phyloP scores from a whole-genome alignment of 2,329 filamentous ascomycete genomes.

The Taxawa tesnikishii region DNA sequence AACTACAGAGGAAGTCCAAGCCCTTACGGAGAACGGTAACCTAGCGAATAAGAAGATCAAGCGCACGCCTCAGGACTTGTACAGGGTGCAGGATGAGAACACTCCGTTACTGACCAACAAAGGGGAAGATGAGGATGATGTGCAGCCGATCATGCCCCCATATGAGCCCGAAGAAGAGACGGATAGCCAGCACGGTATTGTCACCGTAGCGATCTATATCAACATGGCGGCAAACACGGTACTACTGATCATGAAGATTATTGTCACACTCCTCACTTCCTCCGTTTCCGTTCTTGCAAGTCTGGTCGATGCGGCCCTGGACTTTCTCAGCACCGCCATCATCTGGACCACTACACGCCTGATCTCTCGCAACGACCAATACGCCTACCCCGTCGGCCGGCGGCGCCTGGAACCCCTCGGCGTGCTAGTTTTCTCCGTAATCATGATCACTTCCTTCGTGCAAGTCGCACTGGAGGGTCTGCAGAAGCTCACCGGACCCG shows the following conservation, averaged over 20 bases:
- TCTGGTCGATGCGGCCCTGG: constrained; percentile 66
- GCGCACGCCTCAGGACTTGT: constrained; percentile 75
- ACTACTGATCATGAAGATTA: constrained; percentile 63
- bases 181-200: constrained; percentile 61
- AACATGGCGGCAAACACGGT: constrained; percentile 70
- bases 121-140: constrained; percentile 31
- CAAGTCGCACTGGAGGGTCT: constrained; percentile 65
- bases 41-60: constrained; percentile 41
- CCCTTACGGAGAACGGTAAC: constrained; percentile 7
- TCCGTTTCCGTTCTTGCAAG: constrained; percentile 73
- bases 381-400: constrained; percentile 66
- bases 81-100: constrained; percentile 52
- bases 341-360: constrained; percentile 67
- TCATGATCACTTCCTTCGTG: constrained; percentile 76
- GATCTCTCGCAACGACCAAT: constrained; percentile 60
- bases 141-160: constrained; percentile 46
- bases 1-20: neutral
- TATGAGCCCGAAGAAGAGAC: constrained; percentile 58
- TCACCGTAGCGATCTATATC: constrained; percentile 78
- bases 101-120: constrained; percentile 47
- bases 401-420: constrained; percentile 67
- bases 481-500: constrained; percentile 45
- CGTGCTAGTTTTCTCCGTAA: constrained; percentile 68
- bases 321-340: constrained; percentile 71
- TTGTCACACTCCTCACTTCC: constrained; percentile 63